A percentile compares a stretch with the other conserved stretches of the same genome.
phyloP scores from a whole-genome alignment of 179 eudicot genomes.

The Silene coronaria region DNA sequence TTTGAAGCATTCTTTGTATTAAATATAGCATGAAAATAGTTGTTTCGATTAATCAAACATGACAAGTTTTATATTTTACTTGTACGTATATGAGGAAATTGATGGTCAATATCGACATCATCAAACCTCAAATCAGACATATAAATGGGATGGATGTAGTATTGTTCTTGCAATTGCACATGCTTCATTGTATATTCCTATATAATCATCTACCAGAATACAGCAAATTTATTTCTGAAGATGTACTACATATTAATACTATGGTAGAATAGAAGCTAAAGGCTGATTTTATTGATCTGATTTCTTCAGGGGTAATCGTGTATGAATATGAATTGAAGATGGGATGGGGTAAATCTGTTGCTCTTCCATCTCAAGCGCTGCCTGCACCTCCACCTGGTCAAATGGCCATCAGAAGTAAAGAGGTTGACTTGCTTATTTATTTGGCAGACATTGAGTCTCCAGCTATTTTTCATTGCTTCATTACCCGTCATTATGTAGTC shows the following conservation, averaged over 20 bases:
- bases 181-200: neutral
- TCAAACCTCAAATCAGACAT: neutral
- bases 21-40: neutral
- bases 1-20: neutral
- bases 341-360: slow-evolving; percentile 99
- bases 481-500: neutral
- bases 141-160: neutral
- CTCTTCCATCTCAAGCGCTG: slow-evolving; percentile 94
- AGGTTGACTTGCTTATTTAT: slow-evolving; percentile 41
- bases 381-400: slow-evolving; percentile 99
- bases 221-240: neutral
- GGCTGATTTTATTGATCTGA: slow-evolving; percentile 35
- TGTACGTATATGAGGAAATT: neutral
- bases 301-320: slow-evolving; percentile 71
- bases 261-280: neutral
- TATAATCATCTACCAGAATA: neutral
- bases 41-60: neutral
- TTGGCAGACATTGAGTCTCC: neutral
- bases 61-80: neutral
- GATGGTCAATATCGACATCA: neutral
- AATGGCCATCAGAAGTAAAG: slow-evolving; percentile 99
- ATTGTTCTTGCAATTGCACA: neutral
- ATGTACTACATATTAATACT: neutral
- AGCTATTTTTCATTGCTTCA: neutral
- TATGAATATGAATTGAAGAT: slow-evolving; percentile 95